phyloP scores from a whole-genome alignment of 2,329 filamentous ascomycete species.

The Trichoderma sp. region DNA sequence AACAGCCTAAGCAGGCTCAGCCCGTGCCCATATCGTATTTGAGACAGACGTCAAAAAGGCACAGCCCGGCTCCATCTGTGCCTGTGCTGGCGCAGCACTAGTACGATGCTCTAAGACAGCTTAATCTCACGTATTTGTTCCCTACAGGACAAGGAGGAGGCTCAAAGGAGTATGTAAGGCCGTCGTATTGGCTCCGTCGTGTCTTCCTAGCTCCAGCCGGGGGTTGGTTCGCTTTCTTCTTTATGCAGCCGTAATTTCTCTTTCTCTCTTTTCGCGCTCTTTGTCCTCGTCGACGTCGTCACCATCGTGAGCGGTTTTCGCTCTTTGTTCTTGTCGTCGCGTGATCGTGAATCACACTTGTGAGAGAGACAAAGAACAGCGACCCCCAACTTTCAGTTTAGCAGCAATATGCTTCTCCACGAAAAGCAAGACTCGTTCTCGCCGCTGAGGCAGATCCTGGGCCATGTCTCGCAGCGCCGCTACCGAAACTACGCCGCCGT shows the following conservation, averaged over 20 bases:
- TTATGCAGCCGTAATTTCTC: neutral
- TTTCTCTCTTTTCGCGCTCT: neutral
- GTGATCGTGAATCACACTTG: neutral
- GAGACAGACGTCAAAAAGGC: neutral
- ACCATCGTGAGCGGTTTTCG: neutral
- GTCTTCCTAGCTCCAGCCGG: neutral
- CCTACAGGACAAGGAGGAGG: neutral
- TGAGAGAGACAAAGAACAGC: neutral
- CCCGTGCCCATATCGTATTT: neutral
- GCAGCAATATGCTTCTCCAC: neutral
- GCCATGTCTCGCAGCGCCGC: slow-evolving; percentile 2
- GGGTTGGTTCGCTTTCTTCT: neutral
- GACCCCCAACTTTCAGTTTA: neutral
- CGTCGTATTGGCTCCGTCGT: neutral
- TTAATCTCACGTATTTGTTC: slow-evolving; percentile 5
- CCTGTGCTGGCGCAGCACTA: neutral
- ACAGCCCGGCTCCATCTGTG: neutral
- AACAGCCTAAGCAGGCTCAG: neutral
- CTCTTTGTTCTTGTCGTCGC: neutral
- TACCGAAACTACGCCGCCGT: slow-evolving; percentile 15
- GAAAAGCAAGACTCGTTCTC: slow-evolving; percentile 10
- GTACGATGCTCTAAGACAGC: neutral
- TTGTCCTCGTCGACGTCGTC: neutral
- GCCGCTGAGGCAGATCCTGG: neutral
- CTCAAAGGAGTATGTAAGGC: neutral